Evolutionary conservation across 1,139 yeast genomes (phyloP).

Genomic region (Scheffersomyces illinoinensis): DNA sequence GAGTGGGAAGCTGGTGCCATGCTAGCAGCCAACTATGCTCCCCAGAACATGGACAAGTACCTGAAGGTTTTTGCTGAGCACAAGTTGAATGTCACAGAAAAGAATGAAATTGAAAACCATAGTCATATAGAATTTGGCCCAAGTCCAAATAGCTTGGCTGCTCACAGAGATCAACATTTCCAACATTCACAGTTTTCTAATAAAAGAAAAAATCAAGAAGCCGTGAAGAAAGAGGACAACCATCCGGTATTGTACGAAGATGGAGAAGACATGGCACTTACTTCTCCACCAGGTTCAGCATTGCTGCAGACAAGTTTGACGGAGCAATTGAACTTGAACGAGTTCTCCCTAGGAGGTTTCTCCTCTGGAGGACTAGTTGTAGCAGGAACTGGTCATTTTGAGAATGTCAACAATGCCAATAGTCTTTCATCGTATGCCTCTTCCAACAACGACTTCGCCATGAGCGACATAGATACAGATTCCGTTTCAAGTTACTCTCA

Average conservation of each 20-base stretch:
- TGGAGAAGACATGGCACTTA: background rate
- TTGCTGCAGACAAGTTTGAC: conserved; percentile 9
- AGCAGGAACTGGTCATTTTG: conserved; percentile 3
- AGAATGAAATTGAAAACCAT: conserved; percentile 1
- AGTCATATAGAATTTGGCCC: conserved; percentile 1
- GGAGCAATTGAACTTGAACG: conserved; percentile 13
- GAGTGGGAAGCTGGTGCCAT: conserved; percentile 49
- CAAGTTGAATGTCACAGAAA: conserved; percentile 13
- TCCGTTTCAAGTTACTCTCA: conserved; percentile 18
- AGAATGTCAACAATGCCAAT: background rate
- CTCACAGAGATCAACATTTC: background rate
- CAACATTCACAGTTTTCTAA: background rate
- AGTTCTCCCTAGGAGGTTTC: conserved; percentile 23
- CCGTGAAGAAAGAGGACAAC: conserved; percentile 1
- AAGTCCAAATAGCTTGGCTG: background rate
- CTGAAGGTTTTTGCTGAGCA: conserved; percentile 37
- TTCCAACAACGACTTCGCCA: conserved; percentile 14
- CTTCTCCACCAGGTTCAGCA: conserved; percentile 4
- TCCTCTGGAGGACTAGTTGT: conserved; percentile 5
- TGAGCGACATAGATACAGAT: conserved; percentile 24
- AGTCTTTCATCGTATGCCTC: conserved; percentile 2
- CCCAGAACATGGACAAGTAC: conserved; percentile 23
- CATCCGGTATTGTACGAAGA: conserved; percentile 2
- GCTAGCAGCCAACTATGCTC: conserved; percentile 36
- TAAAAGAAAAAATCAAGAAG: background rate